Base-by-base conservation (phyloP, 2,329 filamentous ascomycete genomes). In the Furcasterigmium sp. region DNA sequence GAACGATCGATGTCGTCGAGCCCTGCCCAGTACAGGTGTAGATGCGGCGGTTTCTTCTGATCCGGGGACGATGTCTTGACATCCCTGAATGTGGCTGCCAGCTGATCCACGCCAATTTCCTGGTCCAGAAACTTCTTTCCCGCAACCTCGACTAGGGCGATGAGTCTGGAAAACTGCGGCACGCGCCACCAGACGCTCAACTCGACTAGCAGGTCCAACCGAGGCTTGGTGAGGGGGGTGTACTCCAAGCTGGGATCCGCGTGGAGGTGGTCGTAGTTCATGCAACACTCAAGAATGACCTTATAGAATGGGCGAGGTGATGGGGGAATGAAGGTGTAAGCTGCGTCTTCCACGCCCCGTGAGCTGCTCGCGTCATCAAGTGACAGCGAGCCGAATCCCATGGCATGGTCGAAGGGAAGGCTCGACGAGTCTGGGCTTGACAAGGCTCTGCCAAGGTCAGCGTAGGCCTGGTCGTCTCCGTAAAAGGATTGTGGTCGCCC, bases 111-210 rank as follows among this genome's bases (percentile, higher is more conserved):
- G 13, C 79, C 77, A 45, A 95, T 81, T 56, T 95, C 86, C 51
- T 87, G 82, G 52, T 95, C 85, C 37, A 89, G 69, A 57, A 90
- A 97, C 61, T 93, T 93, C 55, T 90, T 85, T 18, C 84, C 78
- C 7, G 89, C 78, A 44, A 94, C 86, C 65, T 97, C 93, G 28
- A 97, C 68, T 54, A 95, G 84, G 6, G 91, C 67, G 6, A 95
- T 81, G 41, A 89, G 74, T 36, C 90, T 80, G 4, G 89, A 88
- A 56, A 84, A 89, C 51, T 85, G 82, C 3, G 91, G 90, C 48
- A 98, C 76, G 39, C 93, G 84, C 93, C 93, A 98, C 55, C 91
- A 82, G 49, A 89, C 70, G 46, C 85, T 87, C 45, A 96, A 75
- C 61, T 97, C 91, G 47, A 85, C 86, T 49, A 98, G 66, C 37